Conservation (phyloP, 495 filamentous ascomycete species). For the Penicillium paxilli region DNA sequence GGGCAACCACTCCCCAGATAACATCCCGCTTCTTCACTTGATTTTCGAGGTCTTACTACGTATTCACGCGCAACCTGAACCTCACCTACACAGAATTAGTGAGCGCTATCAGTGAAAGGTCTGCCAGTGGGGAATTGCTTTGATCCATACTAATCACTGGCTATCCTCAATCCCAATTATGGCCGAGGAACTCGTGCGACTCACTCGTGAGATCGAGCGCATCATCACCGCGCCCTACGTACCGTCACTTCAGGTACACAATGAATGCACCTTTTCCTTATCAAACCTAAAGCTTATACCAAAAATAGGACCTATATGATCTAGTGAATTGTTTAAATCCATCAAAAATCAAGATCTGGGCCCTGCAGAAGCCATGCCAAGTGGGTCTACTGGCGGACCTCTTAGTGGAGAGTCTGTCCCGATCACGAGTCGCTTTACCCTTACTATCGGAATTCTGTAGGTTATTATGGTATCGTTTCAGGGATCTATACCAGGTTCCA, state of each 20-base stretch:
- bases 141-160: no score
- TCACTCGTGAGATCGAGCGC: conserved; percentile 41
- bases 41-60: no score
- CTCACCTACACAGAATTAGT: no score
- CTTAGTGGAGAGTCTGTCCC: conserved; percentile 45
- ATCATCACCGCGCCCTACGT: conserved; percentile 42
- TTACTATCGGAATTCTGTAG: conserved; percentile 44
- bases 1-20: neutral
- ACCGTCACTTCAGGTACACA: conserved; percentile 41
- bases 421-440: conserved; percentile 38
- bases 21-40: neutral
- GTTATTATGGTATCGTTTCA: neutral
- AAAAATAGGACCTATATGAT: conserved; percentile 38
- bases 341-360: conserved; percentile 36
- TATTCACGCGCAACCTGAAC: no score
- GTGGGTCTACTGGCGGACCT: conserved; percentile 39
- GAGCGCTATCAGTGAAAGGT: no score
- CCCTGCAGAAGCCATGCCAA: conserved; percentile 47
- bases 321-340: conserved; percentile 20
- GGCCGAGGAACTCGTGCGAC: conserved; percentile 9
- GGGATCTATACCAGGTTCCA: neutral
- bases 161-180: conserved; percentile 8
- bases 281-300: neutral
- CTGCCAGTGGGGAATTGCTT: no score
- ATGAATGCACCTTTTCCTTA: neutral